phyloP scores from a whole-genome alignment of 2,329 filamentous ascomycete species.

The Apiospora marii region DNA sequence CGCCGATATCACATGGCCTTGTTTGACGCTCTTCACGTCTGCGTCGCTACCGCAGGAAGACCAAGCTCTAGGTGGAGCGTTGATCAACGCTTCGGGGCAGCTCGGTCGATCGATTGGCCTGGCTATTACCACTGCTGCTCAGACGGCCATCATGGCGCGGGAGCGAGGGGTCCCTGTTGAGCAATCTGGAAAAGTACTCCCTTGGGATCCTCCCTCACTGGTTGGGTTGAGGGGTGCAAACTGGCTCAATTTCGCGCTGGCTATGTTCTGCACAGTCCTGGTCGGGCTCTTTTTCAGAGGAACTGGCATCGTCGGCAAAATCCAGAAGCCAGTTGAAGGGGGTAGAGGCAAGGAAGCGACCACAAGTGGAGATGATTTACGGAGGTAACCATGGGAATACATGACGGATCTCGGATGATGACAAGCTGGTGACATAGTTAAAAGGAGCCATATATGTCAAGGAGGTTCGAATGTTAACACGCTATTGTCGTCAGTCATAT shows the following conservation, averaged over 20 bases:
- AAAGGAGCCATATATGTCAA: slow-evolving; percentile 46
- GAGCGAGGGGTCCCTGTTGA: slow-evolving; percentile 53
- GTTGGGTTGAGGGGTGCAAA: slow-evolving; percentile 56
- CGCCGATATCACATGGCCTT: slow-evolving; percentile 72
- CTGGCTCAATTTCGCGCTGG: slow-evolving; percentile 62
- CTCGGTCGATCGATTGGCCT: slow-evolving; percentile 71
- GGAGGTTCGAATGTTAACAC: neutral
- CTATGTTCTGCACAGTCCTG: slow-evolving; percentile 50
- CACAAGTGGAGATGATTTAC: slow-evolving; percentile 27
- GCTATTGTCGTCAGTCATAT: neutral
- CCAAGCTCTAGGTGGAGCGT: slow-evolving; percentile 72
- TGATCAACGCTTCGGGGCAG: slow-evolving; percentile 72
- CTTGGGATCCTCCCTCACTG: slow-evolving; percentile 56
- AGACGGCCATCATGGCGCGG: slow-evolving; percentile 66
- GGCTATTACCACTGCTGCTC: slow-evolving; percentile 70
- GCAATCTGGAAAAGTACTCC: slow-evolving; percentile 49
- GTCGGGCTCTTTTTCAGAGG: slow-evolving; percentile 58
- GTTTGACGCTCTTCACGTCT: slow-evolving; percentile 71
- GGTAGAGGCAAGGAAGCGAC: slow-evolving; percentile 31
- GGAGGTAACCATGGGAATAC: slow-evolving; percentile 71
- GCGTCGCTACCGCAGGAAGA: slow-evolving; percentile 68
- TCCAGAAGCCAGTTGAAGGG: slow-evolving; percentile 28
- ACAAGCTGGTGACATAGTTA: slow-evolving; percentile 36
- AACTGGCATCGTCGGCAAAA: slow-evolving; percentile 60
- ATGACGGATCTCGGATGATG: slow-evolving; percentile 57